Base-by-base conservation (phyloP, 208 protist genomes). In the Wallacemonas sp. region DNA sequence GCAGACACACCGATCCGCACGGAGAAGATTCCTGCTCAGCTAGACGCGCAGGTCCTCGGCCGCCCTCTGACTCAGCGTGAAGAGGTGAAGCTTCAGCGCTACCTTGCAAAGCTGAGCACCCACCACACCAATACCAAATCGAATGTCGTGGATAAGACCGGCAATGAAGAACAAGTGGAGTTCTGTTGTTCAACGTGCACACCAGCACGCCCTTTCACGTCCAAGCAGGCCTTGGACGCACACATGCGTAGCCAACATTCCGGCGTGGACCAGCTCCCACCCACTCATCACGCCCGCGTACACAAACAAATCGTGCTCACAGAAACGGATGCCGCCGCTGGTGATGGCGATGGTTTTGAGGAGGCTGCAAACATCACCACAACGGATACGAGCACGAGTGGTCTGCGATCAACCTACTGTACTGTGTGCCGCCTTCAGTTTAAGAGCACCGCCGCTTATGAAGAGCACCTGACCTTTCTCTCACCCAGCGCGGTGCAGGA, bases 391-490 rank as follows among this genome's bases (percentile, higher is more conserved):
- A n/a, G n/a, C 8, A 11, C 47, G 24, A 15, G 19, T 6, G 0
- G 4, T 3, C 9, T 21, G 8, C 6, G 30, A 21, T 46, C 11
- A 19, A 8, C n/a, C 9, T 73, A 66, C 55, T 83, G 77, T 46
- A 36, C 38, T 6, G 55, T 83, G 9, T 83, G 77, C 45, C 67
- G 59, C 1, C 39, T 83, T 24, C 69, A 59, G 36, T 83, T 79
- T 38, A 72, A 56, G 28, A 70, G 31, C 5, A 1, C 1, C 26
- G 66, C 44, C 6, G 66, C 64, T 12, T 83, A 66, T 46, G 58
- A 76, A 9, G 77, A 83, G 56, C 77, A 83, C 51, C 58, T 83
- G 31, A 33, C 34, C n/a, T 83, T 76, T 44, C 53, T 83, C 6
- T 49, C 64, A 4, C 77, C 77, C 0, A 65, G 70, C 44, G 62